These are phyloP conservation scores for Canna indica DNA, from an alignment of 176 grass and related monocot species.

Conservation along the genomic window DNA sequence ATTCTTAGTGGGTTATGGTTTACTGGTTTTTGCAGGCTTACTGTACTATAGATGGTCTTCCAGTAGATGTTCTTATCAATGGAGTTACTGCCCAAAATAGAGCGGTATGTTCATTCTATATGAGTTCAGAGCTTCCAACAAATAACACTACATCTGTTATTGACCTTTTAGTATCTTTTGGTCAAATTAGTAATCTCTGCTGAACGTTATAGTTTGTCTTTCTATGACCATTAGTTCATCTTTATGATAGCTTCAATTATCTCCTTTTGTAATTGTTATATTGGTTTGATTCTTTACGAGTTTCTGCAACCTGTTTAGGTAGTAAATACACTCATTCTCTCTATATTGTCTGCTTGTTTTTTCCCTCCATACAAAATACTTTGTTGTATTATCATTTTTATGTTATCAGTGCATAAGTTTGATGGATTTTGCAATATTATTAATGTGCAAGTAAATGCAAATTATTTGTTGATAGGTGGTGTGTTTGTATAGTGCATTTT, in stretches of 20 bases:
- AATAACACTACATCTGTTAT: conserved; percentile 4
- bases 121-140: background rate
- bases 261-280: background rate
- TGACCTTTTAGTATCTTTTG: too few species aligned
- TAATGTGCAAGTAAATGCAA: too few species aligned
- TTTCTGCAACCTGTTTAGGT: background rate
- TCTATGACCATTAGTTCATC: background rate
- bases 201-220: too few species aligned
- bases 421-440: too few species aligned
- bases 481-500: background rate
- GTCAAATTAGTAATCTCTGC: too few species aligned
- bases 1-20: conserved; percentile 16
- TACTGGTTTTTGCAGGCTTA: conserved; percentile 57
- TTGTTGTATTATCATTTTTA: too few species aligned
- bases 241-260: background rate
- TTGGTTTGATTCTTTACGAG: background rate
- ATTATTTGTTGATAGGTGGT: too few species aligned
- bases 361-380: background rate
- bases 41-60: conserved; percentile 75
- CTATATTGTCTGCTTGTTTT: background rate
- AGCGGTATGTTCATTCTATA: conserved; percentile 46
- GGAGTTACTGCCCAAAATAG: conserved; percentile 68
- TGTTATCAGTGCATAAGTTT: too few species aligned
- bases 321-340: background rate
- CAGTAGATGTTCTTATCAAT: conserved; percentile 68